These are phyloP conservation scores for Papiliotrema laurentii DNA, from an alignment of 1,284 basidiomycete genomes.

Conservation along the genomic window DNA sequence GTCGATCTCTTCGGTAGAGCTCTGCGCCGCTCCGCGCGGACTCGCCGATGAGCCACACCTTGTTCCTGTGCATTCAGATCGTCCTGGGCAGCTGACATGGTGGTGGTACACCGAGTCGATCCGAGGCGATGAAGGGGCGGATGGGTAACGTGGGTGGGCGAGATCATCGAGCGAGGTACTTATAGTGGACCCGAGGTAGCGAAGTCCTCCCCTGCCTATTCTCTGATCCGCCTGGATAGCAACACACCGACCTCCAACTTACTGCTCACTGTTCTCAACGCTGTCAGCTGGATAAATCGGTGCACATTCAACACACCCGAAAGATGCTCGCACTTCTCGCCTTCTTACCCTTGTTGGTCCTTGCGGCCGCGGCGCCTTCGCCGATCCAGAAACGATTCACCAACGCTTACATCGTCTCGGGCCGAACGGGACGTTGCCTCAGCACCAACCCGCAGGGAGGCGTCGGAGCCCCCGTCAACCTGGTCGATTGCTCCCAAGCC, in stretches of 20 bases:
- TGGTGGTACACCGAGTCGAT: too few species aligned
- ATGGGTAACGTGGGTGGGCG: too few species aligned
- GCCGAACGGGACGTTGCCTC: constrained; percentile 10
- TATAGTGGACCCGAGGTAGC: too few species aligned
- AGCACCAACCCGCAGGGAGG: neutral
- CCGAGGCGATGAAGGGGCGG: too few species aligned
- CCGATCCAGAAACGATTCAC: constrained; percentile 15
- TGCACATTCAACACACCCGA: neutral
- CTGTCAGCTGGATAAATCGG: neutral
- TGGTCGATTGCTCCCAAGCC: constrained; percentile 3
- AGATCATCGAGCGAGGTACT: too few species aligned
- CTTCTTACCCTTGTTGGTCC: constrained; percentile 12
- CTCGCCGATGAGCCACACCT: too few species aligned
- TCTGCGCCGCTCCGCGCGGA: too few species aligned
- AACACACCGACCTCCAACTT: neutral
- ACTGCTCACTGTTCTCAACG: neutral
- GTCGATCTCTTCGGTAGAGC: too few species aligned
- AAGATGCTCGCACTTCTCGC: constrained; percentile 8
- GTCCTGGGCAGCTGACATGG: too few species aligned
- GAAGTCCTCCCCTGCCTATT: too few species aligned
- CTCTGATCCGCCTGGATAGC: too few species aligned
- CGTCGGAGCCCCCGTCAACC: neutral
- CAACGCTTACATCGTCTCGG: constrained; percentile 12
- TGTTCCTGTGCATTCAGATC: too few species aligned
- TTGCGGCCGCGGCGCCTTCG: constrained; percentile 4